Percentiles rank a stretch among this genome's conserved stretches.
phyloP scores from a whole-genome alignment of 2,329 filamentous ascomycete genomes.

The Verticillium dahliae region DNA sequence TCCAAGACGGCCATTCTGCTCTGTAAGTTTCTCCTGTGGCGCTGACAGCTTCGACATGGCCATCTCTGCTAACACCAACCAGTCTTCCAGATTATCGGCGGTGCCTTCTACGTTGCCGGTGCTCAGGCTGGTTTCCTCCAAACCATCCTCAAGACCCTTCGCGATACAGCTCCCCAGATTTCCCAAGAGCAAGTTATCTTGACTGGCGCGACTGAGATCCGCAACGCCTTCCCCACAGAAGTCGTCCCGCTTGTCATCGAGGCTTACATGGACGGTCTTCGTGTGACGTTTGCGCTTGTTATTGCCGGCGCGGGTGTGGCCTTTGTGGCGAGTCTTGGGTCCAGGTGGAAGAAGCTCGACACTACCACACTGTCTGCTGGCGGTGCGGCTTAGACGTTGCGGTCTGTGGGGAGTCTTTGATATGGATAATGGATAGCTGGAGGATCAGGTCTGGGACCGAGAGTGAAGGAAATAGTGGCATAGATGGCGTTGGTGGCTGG shows the following conservation, averaged over 20 bases:
- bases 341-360: not conserved
- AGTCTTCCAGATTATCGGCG: slow-evolving; percentile 34
- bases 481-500: too few species aligned
- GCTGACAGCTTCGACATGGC: not conserved
- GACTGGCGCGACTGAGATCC: slow-evolving; percentile 44
- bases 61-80: not conserved
- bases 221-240: slow-evolving; percentile 36
- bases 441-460: too few species aligned
- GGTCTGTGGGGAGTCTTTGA: not conserved
- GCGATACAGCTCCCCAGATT: slow-evolving; percentile 31
- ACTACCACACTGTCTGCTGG: not conserved
- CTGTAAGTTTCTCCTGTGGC: slow-evolving; percentile 12
- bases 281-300: slow-evolving; percentile 22
- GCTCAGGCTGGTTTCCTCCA: slow-evolving; percentile 46
- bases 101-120: slow-evolving; percentile 42
- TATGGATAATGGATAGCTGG: too few species aligned
- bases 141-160: slow-evolving; percentile 47
- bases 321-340: slow-evolving; percentile 15
- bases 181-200: slow-evolving; percentile 41
- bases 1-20: slow-evolving; percentile 38
- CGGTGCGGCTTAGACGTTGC: not conserved
- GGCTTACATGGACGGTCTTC: slow-evolving; percentile 24
- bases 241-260: slow-evolving; percentile 30
- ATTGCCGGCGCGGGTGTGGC: slow-evolving; percentile 16
- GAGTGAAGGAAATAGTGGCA: too few species aligned